Evolutionary conservation across 164 flowering plant genomes (phyloP), one percentile per base, ranked within the genome.

Genomic region (Liriodendron chinense): DNA sequence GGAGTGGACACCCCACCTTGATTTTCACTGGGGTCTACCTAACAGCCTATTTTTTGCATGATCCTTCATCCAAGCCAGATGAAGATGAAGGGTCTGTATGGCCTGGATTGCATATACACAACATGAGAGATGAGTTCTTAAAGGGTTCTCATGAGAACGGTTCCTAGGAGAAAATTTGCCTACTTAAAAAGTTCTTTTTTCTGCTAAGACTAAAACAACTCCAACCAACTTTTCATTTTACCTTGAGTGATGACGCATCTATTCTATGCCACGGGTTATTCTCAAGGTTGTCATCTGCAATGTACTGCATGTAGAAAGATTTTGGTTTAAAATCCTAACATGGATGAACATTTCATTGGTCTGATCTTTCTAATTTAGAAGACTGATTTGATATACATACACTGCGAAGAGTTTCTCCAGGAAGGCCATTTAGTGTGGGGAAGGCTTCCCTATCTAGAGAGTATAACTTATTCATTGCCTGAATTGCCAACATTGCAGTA

Each of bases 251-350:
- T 94, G 93, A 89, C 74, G 84, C 90, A 50, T 92, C 92, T 53
- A 91, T 87, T 76, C 89, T 93, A 80, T 92, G 90, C 98, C 98
- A 93, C 71, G 99, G 99, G 76, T 82, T 86, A 84, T 95, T 93
- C 80, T 90, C 92, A n/a, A 78, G 76, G 72, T 83, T 78, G 72
- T 75, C 86, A 85, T 95, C 99, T 68, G 94, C 96, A 84, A 92
- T 90, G 78, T 90, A 95, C 98, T 94, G 88, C 47, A 80, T 82
- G 72, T 62, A 12, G 43, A 78, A 79, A 70, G 8, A n/a, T 5
- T 47, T 18, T 63, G 66, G 5, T 22, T 4, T n/a, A 47, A 47
- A 47, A 69, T 20, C n/a, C 23, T 43, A 20, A 47, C 1, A 10
- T 50, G 5, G 25, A 47, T n/a, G 24, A 69, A 10, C 14, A 18